Evolutionary conservation across 2,329 filamentous ascomycete genomes (phyloP).

Genomic region (Paecilomyces sp.): DNA sequence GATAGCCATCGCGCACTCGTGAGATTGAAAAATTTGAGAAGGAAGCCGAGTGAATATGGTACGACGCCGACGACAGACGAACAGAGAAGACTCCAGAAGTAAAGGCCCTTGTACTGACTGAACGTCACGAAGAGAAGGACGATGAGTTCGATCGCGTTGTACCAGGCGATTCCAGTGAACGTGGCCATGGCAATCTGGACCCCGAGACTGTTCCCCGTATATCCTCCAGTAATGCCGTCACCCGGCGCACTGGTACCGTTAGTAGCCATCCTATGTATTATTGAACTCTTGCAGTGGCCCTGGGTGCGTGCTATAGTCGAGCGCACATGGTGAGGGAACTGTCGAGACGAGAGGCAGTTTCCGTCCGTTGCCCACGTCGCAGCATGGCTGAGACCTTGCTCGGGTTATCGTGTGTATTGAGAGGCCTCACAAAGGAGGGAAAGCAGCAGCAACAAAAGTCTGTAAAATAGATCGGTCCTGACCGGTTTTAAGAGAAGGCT

Average conservation of each 20-base stretch:
- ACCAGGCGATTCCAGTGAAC: slow-evolving; percentile 42
- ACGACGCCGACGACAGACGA: slow-evolving; percentile 38
- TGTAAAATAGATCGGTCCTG: not conserved
- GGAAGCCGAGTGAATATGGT: slow-evolving; percentile 40
- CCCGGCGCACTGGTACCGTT: slow-evolving; percentile 15
- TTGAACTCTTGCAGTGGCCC: not conserved
- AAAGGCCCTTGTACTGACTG: slow-evolving; percentile 38
- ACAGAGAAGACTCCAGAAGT: slow-evolving; percentile 45
- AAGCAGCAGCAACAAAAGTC: not conserved
- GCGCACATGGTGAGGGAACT: not conserved
- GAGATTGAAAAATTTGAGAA: slow-evolving; percentile 41
- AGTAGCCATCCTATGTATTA: not conserved
- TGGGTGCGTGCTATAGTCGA: not conserved
- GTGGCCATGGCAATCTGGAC: slow-evolving; percentile 39
- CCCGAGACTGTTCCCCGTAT: slow-evolving; percentile 25
- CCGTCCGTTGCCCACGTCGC: not conserved
- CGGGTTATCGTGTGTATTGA: not conserved
- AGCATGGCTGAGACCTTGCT: not conserved
- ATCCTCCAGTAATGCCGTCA: slow-evolving; percentile 32
- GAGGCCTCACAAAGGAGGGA: not conserved
- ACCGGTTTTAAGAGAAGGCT: not conserved
- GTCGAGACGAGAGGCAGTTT: not conserved
- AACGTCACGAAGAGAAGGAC: slow-evolving; percentile 45
- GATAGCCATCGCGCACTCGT: slow-evolving; percentile 29
- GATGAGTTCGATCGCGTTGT: slow-evolving; percentile 44